phyloP scores from a whole-genome alignment of 2,329 filamentous ascomycete genomes.

The Huntiella moniliformis region DNA sequence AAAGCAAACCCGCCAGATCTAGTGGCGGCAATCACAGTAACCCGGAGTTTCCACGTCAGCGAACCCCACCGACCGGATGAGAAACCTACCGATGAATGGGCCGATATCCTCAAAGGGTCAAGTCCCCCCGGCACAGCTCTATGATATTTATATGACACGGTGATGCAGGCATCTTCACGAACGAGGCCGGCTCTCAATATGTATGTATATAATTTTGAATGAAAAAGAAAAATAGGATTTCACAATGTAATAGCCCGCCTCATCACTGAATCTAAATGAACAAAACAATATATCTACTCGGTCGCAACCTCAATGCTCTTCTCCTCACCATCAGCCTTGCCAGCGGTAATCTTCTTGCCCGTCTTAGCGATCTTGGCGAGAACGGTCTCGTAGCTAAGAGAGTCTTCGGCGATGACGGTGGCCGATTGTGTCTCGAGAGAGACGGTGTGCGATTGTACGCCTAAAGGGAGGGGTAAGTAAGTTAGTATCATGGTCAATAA shows the following conservation, averaged over 20 bases:
- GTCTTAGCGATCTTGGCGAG: constrained; percentile 86
- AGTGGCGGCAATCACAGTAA: too few relatives aligned
- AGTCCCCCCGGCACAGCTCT: too few relatives aligned
- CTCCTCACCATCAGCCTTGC: constrained; percentile 47
- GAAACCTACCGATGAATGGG: too few relatives aligned
- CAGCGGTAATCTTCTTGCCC: constrained; percentile 74
- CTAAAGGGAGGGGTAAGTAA: constrained; percentile 29
- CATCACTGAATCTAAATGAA: background rate
- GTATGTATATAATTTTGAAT: background rate
- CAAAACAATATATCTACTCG: too few relatives aligned
- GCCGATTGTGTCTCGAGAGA: constrained; percentile 74
- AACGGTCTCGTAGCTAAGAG: constrained; percentile 60
- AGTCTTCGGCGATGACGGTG: constrained; percentile 50
- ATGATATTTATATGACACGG: background rate
- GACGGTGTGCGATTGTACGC: constrained; percentile 72
- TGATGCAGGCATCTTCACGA: constrained; percentile 18
- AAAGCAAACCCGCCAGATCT: too few relatives aligned
- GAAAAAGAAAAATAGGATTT: background rate
- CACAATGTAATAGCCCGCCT: background rate
- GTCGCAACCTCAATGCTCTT: constrained; percentile 30
- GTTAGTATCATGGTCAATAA: background rate
- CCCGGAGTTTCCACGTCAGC: too few relatives aligned
- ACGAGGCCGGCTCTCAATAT: too few relatives aligned
- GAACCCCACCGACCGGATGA: too few relatives aligned
- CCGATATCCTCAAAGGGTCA: too few relatives aligned